Evolutionary conservation across 2,329 filamentous ascomycete species (phyloP).

Genomic region (Cercospora citrullina): DNA sequence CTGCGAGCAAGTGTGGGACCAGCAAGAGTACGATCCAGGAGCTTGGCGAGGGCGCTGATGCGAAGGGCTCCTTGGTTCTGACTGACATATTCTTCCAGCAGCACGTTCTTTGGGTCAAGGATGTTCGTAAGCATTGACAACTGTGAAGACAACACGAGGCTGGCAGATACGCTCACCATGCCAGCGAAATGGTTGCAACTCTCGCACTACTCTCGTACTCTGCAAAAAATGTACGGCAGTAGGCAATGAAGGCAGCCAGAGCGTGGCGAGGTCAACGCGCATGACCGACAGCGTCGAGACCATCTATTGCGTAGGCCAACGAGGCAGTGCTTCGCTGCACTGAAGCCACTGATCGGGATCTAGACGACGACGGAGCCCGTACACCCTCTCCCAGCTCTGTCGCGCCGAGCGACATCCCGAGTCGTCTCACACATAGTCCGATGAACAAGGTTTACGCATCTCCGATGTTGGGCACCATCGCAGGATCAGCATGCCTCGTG

Average conservation of each 20-base stretch:
- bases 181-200: neutral
- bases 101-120: too few relatives aligned
- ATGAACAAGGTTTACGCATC: slow-evolving; percentile 1
- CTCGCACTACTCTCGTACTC: neutral
- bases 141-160: neutral
- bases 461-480: slow-evolving; percentile 4
- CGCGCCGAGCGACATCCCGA: neutral
- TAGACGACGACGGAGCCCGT: neutral
- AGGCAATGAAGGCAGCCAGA: neutral
- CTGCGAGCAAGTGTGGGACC: too few relatives aligned
- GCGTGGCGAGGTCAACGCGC: neutral
- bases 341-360: neutral
- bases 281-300: neutral
- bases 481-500: neutral
- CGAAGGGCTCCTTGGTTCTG: too few relatives aligned
- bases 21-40: too few relatives aligned
- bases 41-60: too few relatives aligned
- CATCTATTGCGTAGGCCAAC: neutral
- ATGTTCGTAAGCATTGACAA: too few relatives aligned
- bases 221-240: neutral
- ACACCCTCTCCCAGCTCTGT: neutral
- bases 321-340: neutral
- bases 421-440: neutral
- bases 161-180: neutral
- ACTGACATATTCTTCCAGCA: too few relatives aligned